These are phyloP conservation scores for Brassica carinata DNA, from an alignment of 345 rosid species.

Conservation along the genomic window DNA sequence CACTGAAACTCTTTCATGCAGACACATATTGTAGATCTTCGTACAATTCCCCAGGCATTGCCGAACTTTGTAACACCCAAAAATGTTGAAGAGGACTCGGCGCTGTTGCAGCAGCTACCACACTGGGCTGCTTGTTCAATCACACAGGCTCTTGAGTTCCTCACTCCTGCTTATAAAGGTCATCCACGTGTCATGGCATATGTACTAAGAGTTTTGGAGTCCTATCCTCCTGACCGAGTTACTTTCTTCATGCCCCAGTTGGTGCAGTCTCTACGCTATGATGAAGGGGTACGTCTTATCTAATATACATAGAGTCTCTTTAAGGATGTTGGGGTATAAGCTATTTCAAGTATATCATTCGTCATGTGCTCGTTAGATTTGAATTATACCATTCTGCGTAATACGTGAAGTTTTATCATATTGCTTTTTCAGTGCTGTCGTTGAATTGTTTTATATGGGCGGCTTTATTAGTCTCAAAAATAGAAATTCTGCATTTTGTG, in stretches of 20 bases:
- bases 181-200: slow-evolving; percentile 99
- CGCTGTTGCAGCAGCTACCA: slow-evolving; percentile 93
- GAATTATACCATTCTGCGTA: background rate
- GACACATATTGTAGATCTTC: slow-evolving; percentile 76
- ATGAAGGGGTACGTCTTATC: slow-evolving; percentile 69
- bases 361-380: slow-evolving; percentile 13
- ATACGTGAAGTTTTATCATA: background rate
- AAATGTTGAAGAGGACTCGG: slow-evolving; percentile 93
- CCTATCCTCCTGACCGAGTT: slow-evolving; percentile 96
- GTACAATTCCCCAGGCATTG: slow-evolving; percentile 90
- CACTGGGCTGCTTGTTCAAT: slow-evolving; percentile 99
- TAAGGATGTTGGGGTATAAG: slow-evolving; percentile 10
- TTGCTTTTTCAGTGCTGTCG: background rate
- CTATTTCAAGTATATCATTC: slow-evolving; percentile 9
- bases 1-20: slow-evolving; percentile 46
- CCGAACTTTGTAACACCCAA: slow-evolving; percentile 95
- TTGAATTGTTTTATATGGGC: background rate
- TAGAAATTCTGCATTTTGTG: slow-evolving; percentile 3
- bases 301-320: background rate
- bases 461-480: background rate
- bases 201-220: slow-evolving; percentile 94
- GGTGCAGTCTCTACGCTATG: slow-evolving; percentile 90
- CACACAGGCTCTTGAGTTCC: slow-evolving; percentile 94
- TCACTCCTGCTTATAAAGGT: slow-evolving; percentile 90
- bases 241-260: slow-evolving; percentile 99